Base-by-base conservation (phyloP, 805 yeast genomes). In the Suhomyces prunicola region DNA sequence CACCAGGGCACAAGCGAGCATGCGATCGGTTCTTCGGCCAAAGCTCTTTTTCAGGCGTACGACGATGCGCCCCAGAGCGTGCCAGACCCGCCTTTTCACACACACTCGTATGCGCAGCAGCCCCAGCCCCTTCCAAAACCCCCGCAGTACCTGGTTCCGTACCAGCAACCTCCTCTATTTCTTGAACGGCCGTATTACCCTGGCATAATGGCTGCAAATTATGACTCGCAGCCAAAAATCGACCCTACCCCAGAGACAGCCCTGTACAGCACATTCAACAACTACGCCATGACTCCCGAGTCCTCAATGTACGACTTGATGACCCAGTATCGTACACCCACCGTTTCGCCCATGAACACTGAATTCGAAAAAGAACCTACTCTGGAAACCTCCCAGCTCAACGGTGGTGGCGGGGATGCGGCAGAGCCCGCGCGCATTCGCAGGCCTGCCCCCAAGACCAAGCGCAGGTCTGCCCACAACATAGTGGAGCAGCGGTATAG, bases 401-500 rank as follows among this genome's bases (percentile, higher is more conserved):
- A 29, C 33, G 3, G 13, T 29, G 2, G n/a, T 29, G n/a, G n/a
- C n/a, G n/a, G 12, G n/a, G 33, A 29, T 29, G 33, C n/a, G n/a
- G 13, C 33, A 4, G 33, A 29, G n/a, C n/a, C 5, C n/a, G 33
- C 33, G 33, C 33, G n/a, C 6, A 12, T 12, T 4, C 33, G 33
- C 5, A 29, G 33, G 12, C 33, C 33, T 10, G 33, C 44, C 12
- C 42, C 44, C 15, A 47, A 47, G 44, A 35, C 35, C 42, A 52
- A 50, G 26, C 66, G 69, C 6, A 60, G 69, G 39, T 67, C 72
- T 4, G 70, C 77, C 12, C 79, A 74, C 60, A 74, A 74, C 51
- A 69, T 74, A 4, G 73, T 74, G 45, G 79, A 74, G 52, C 79
- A 74, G 58, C 59, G 79, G 47, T 74, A 74, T 63, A 58, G 79